These are phyloP conservation scores for Aspergillus chevalieri DNA, from an alignment of 2,329 filamentous ascomycete genomes.

Conservation along the genomic window DNA sequence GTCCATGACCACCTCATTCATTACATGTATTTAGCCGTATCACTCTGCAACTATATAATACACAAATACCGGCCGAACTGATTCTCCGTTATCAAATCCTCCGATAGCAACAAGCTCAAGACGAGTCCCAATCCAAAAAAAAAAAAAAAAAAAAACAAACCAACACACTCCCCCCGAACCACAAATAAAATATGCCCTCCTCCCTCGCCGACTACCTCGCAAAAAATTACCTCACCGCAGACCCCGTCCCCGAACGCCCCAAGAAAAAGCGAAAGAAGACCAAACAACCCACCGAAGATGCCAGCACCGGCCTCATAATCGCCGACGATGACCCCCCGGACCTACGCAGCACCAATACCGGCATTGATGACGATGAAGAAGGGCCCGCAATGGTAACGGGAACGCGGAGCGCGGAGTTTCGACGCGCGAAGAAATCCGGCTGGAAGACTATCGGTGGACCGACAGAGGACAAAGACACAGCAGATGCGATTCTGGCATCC, in stretches of 20 bases:
- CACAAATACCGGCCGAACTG: too few relatives aligned
- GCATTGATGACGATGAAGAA: constrained; percentile 35
- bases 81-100: too few relatives aligned
- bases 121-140: not conserved
- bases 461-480: constrained; percentile 56
- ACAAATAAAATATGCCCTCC: constrained; percentile 41
- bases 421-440: constrained; percentile 67
- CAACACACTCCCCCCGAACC: not conserved
- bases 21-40: too few relatives aligned
- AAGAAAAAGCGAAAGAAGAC: constrained; percentile 55
- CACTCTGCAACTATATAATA: too few relatives aligned
- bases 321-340: constrained; percentile 37
- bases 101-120: not conserved
- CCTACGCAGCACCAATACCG: constrained; percentile 23
- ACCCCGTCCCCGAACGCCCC: constrained; percentile 42
- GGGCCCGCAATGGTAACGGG: constrained; percentile 23
- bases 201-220: constrained; percentile 76
- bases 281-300: constrained; percentile 39
- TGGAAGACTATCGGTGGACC: constrained; percentile 66
- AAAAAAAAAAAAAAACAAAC: not conserved
- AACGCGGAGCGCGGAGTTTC: constrained; percentile 48
- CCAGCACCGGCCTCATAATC: constrained; percentile 35
- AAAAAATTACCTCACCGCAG: constrained; percentile 77
- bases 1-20: too few relatives aligned
- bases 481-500: constrained; percentile 70